Base-by-base conservation (phyloP, 2,329 filamentous ascomycete species). In the Talaromyces marneffei region DNA sequence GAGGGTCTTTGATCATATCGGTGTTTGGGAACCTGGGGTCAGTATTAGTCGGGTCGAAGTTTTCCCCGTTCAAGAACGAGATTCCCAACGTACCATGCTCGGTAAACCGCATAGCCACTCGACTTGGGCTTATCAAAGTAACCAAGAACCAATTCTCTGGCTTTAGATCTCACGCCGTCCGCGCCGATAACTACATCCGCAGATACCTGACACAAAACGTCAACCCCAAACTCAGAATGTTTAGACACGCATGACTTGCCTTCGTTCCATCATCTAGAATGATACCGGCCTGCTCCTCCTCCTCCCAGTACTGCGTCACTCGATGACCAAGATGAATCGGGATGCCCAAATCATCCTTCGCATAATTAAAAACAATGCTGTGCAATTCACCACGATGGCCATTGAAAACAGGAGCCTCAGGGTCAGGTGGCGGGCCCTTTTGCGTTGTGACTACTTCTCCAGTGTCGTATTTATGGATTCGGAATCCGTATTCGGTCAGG, bases 361-460 rank as follows among this genome's bases (percentile, higher is more conserved):
- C 83, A 65, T 86, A 82, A 37, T 83, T 79, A 62, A 85, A 85
- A 3, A 87, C 78, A 10, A 86, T 79, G 57, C 81, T 75, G 64
- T 87, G 84, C 59, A 87, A 74, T 71, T 86, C 84, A 16, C 84
- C 84, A 20, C 84, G 72, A 65, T 87, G 84, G 0, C 84, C 84
- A 56, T 86, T 86, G 67, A 86, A 82, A 9, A 82, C 79, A 0
- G 84, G 83, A 12, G 80, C 78, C 16, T 81, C 78, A 1, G 75
- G 74, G 33, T 79, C 71, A 35, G 72, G 72, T 1, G 74, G 68
- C 2, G 81, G 80, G 0, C 77, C 78, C 50, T 67, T 71, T 61
- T 87, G 85, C 61, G 85, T 84, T 60, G 82, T 79, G 23, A 87
- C 79, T 10, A 86, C 78, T 69, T 87, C 84, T 35, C 84, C 84